Evolutionary conservation across 352 stramenopile species (phyloP), one percentile per base, ranked within the genome.

Genomic region (Peronospora farinosa): DNA sequence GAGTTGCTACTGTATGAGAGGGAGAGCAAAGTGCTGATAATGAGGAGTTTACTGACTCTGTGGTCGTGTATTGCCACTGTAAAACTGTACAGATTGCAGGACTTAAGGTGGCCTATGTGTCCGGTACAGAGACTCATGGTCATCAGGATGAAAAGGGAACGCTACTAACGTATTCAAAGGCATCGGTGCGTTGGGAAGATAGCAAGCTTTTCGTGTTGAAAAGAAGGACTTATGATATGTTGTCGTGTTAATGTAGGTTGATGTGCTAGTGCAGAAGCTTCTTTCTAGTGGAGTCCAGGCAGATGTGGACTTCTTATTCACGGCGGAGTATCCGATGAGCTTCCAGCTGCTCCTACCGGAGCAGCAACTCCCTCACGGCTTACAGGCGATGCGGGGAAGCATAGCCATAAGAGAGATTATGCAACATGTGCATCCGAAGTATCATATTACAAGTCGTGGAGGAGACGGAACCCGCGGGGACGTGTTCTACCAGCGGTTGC

Each of bases 401-500:
- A 10, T 32, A 10, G 39, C 35, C 1, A 15, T 88, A 0, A 50
- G 48, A 6, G 40, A 68, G 21, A 44, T 82, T 19, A 46, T 86
- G 16, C 61, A 72, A 42, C 57, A 64, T 11, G 60, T 82, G 8
- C 58, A 76, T 16, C 80, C 80, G n/a, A 80, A 73, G 21, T 92
- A 92, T 51, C 80, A 92, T 52, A 77, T 92, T 43, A 81, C 69
- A 10, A 83, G 72, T 57, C 69, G 57, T 19, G 60, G 55, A 40
- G 72, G 76, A 12, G 53, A 71, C 15, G 57, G 49, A 7, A 62
- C 43, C 25, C 45, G 58, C 7, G 57, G 57, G 0, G 65, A 69
- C 16, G 72, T 87, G 16, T 92, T 88, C 40, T 89, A 89, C 63
- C 78, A 92, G 60, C 74, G 77, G 7, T 56, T 88, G 28, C 80